These are phyloP conservation scores for Ustilago curta DNA, from an alignment of 1,284 basidiomycete species.

Conservation along the genomic window DNA sequence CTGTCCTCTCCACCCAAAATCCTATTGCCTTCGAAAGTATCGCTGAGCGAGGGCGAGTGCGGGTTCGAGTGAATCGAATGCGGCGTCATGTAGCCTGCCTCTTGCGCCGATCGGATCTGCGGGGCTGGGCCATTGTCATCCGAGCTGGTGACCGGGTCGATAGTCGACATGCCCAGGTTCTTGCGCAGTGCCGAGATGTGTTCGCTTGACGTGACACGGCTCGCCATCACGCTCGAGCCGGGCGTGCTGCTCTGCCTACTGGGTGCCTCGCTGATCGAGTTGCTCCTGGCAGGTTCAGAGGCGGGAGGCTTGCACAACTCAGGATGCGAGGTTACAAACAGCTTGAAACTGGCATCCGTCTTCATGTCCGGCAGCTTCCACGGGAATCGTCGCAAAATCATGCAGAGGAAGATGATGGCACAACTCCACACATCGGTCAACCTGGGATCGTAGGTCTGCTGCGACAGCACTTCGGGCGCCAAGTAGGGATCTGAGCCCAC, in stretches of 20 bases:
- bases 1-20: conserved; percentile 23
- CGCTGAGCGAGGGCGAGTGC: conserved; percentile 50
- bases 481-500: conserved; percentile 98
- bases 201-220: conserved; percentile 48
- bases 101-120: conserved; percentile 59
- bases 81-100: conserved; percentile 65
- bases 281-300: conserved; percentile 21
- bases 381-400: conserved; percentile 95
- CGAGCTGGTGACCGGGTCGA: conserved; percentile 26
- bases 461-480: conserved; percentile 90
- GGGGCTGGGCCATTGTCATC: conserved; percentile 25
- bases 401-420: conserved; percentile 99
- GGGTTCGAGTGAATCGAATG: conserved; percentile 49
- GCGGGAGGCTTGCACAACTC: conserved; percentile 75
- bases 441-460: conserved; percentile 89
- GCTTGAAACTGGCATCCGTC: conserved; percentile 88
- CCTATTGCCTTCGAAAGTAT: conserved; percentile 26
- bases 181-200: conserved; percentile 39
- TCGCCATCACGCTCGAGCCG: conserved; percentile 34
- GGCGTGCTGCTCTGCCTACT: conserved; percentile 39
- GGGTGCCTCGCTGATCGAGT: conserved; percentile 21
- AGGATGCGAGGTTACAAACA: conserved; percentile 91
- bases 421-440: conserved; percentile 99
- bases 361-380: conserved; percentile 98
- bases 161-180: conserved; percentile 34